Evolutionary conservation across 805 yeast species (phyloP), one percentile per base, ranked within the genome.

Genomic region (Ogataea polymorpha): DNA sequence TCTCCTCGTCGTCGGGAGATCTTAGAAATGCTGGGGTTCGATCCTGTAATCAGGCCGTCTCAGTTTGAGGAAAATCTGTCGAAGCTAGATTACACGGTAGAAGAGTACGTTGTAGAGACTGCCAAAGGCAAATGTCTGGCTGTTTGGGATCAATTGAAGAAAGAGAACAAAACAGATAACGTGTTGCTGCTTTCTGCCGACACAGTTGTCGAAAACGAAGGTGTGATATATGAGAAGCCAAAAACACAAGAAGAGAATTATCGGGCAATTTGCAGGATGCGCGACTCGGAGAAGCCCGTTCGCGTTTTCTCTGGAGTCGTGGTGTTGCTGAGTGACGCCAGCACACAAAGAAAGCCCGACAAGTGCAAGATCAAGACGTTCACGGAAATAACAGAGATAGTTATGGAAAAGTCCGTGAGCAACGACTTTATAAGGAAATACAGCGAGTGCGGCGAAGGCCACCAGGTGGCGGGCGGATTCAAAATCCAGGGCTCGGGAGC

Each of bases 391-490:
- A 56, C 66, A 1, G 53, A 42, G 23, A 50, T 76, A 4, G 39
- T 51, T 15, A 66, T 77, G 54, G 77, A 75, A 39, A 48, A 63
- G 7, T 42, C 56, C 1, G 62, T 80, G 11, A 70, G 79, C 1
- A 79, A 77, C 49, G 77, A 69, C n/a, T 67, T 81, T 28, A 54
- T 91, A 4, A 55, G 72, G 18, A 66, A 70, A 12, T 91, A 91
- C 59, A 82, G 85, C 9, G 71, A 71, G 2, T 65, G 80, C 2
- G 82, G 74, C 16, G 97, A 91, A 58, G 98, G 93, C 1, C 41
- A 70, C 6, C 73, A 74, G 35, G 97, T 86, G 1, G 96, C 98
- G 2, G 99, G 97, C 5, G 99, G 99, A 1, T 90, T 86, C 65
- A 80, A 80, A 52, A 80, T 84, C 44, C 98, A 91, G 62, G 86